Evolutionary conservation across 768 basidiomycete genomes (phyloP).

Genomic region (Kwoniella sp.): DNA sequence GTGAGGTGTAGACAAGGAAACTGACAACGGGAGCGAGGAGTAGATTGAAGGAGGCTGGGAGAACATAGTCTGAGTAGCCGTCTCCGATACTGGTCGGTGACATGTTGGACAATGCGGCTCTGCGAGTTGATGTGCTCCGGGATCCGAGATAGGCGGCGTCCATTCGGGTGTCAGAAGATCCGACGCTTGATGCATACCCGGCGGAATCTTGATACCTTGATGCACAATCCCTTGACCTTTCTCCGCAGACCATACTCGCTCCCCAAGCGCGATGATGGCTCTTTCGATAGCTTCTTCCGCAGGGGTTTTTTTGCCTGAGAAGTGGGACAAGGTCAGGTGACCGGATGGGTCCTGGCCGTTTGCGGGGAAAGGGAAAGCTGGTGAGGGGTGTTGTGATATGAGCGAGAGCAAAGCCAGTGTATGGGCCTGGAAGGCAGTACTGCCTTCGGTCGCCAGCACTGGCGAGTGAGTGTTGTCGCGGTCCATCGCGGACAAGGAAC

Average conservation of each 20-base stretch:
- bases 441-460: constrained; percentile 21
- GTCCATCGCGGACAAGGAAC: constrained; percentile 12
- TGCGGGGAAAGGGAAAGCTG: constrained; percentile 45
- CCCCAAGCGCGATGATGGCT: constrained; percentile 37
- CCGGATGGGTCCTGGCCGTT: constrained; percentile 15
- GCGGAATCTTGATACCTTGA: constrained; percentile 12
- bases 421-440: constrained; percentile 37
- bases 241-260: constrained; percentile 38
- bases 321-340: constrained; percentile 12
- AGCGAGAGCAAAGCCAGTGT: constrained; percentile 37
- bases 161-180: constrained; percentile 42
- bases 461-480: constrained; percentile 18
- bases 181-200: constrained; percentile 19
- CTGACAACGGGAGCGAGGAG: constrained; percentile 33
- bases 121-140: neutral
- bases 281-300: constrained; percentile 46
- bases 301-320: constrained; percentile 35
- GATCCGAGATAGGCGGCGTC: constrained; percentile 35
- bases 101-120: constrained; percentile 34
- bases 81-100: constrained; percentile 20
- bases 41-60: constrained; percentile 8
- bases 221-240: constrained; percentile 15
- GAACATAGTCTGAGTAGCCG: neutral
- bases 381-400: constrained; percentile 43
- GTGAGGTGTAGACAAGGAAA: constrained; percentile 36